phyloP scores from a whole-genome alignment of 805 yeast genomes.

The Saccharomycopsis fibuligera region DNA sequence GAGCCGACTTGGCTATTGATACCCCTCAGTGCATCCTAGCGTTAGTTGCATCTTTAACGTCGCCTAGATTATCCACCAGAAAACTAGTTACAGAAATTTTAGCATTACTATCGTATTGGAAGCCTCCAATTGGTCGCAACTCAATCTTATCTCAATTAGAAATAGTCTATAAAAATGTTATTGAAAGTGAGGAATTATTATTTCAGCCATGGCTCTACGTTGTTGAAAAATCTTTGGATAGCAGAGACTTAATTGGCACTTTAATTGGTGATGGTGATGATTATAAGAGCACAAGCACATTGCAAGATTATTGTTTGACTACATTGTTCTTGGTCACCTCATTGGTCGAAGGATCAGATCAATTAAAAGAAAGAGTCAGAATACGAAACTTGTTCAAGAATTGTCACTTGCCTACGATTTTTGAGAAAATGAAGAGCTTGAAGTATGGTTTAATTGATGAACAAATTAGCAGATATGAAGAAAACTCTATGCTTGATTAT shows the following conservation, averaged over 20 bases:
- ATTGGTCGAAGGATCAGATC: constrained; percentile 19
- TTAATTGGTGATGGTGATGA: constrained; percentile 6
- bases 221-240: constrained; percentile 28
- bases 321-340: constrained; percentile 18
- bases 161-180: constrained; percentile 12
- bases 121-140: constrained; percentile 28
- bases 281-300: constrained; percentile 7
- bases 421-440: constrained; percentile 45
- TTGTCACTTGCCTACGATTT: constrained; percentile 29
- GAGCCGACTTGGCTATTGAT: constrained; percentile 26
- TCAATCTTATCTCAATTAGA: constrained; percentile 27
- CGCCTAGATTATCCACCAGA: constrained; percentile 47
- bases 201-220: constrained; percentile 23
- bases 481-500: constrained; percentile 49
- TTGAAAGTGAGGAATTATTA: constrained; percentile 24
- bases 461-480: constrained; percentile 57
- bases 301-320: constrained; percentile 19
- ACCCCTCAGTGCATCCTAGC: constrained; percentile 26
- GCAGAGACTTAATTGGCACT: constrained; percentile 4
- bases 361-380: constrained; percentile 20
- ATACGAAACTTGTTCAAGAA: constrained; percentile 11
- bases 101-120: constrained; percentile 26
- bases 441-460: constrained; percentile 55
- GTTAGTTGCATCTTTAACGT: constrained; percentile 41
- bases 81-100: constrained; percentile 50